Evolutionary conservation across 345 rosid genomes (phyloP), one percentile per base, ranked within the genome.

Genomic region (Jatropha curcas): DNA sequence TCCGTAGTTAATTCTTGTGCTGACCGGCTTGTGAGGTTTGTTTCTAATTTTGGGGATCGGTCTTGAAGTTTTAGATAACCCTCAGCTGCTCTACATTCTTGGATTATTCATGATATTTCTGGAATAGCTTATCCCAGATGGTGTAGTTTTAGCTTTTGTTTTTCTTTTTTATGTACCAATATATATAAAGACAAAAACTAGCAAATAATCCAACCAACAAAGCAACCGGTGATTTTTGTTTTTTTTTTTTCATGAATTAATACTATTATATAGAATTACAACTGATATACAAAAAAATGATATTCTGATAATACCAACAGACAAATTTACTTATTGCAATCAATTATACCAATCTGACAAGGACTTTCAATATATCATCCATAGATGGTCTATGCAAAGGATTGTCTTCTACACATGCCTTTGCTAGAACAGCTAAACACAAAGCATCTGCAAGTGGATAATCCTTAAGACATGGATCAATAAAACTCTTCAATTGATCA

Each of bases 331-430:
- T 55, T 48, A 43, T 63, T 34, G 61, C 41, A 63, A 22, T 78
- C 73, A 63, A 22, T 78, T 71, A 81, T 8, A 80, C 79, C 83
- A 81, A 80, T 79, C 85, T 84, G 52, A 80, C 84, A 68, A 87
- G 85, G 45, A 89, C 85, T 79, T 87, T 89, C 17, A 86, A 62
- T 68, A 80, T 81, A 53, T 87, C 88, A 71, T 86, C 82, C 79
- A 80, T 83, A 3, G 85, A 84, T 28, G 94, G 91, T 71, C 88
- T 79, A 52, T 77, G 85, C 46, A 74, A 62, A 74, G 90, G 91
- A 31, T 87, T 90, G 58, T 86, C 88, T 60, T 82, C 87, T 7
- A 86, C 78, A 59, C 91, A 84, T 8, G 90, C 86, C 83, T 82
- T 84, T 3, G 90, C 91, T 73, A 89, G 74, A 77, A 87, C 84